Evolutionary conservation across 31 red algal genomes (phyloP).

Genomic region (Endocladia muricata): DNA sequence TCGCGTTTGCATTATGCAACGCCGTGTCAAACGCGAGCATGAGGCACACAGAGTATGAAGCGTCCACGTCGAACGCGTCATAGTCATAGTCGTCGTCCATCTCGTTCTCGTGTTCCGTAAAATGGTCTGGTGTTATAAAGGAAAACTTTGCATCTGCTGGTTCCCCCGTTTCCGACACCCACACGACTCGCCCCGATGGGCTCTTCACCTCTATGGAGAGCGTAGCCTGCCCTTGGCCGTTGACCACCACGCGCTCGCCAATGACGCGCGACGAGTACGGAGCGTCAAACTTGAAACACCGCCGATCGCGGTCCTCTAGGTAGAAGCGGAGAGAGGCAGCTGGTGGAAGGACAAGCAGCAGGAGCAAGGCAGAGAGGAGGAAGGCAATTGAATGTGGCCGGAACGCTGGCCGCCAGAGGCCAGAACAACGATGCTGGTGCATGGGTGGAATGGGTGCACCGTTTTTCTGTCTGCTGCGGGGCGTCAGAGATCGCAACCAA

Average conservation of each 20-base stretch:
- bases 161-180: conserved; percentile 11
- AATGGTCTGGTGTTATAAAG: conserved; percentile 13
- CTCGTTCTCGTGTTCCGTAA: not conserved
- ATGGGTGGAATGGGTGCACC: too few relatives aligned
- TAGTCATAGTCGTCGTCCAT: conserved; percentile 21
- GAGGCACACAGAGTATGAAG: conserved; percentile 33
- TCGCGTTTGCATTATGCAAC: not conserved
- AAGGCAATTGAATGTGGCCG: too few relatives aligned
- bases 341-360: not conserved
- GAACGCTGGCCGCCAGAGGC: too few relatives aligned
- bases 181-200: conserved; percentile 1
- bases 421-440: too few relatives aligned
- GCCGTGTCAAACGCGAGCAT: conserved; percentile 18
- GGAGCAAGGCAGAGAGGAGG: too few relatives aligned
- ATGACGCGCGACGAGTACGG: conserved; percentile 16
- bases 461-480: too few relatives aligned
- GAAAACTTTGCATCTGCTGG: conserved; percentile 34
- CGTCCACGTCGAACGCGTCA: conserved; percentile 29
- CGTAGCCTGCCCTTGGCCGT: conserved; percentile 35
- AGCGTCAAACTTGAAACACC: conserved; percentile 47
- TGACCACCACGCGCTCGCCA: conserved; percentile 12
- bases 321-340: conserved; percentile 25
- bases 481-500: too few relatives aligned
- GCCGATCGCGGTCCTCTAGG: conserved; percentile 38
- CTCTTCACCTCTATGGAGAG: conserved; percentile 20